Conservation (phyloP, 768 basidiomycete genomes). For the Austroboletus eburneus region DNA sequence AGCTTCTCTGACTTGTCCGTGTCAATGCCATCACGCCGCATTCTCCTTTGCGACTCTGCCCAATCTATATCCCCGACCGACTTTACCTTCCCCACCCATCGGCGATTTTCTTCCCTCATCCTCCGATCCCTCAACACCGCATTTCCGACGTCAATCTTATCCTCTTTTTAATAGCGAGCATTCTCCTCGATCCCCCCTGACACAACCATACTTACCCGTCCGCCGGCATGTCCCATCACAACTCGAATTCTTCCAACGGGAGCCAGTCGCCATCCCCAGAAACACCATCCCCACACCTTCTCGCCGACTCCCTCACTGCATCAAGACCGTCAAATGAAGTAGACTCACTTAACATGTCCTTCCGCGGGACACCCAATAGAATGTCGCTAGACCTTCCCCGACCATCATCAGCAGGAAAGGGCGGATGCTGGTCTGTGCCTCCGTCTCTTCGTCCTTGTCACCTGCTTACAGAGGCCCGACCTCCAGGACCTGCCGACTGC, state of each 20-base stretch:
- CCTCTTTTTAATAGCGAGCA: conserved; percentile 25
- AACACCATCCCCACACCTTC: conserved; percentile 42
- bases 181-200: conserved; percentile 22
- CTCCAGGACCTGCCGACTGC: conserved; percentile 74
- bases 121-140: conserved; percentile 29
- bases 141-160: conserved; percentile 19
- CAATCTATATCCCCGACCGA: conserved; percentile 30
- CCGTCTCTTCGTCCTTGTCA: not conserved
- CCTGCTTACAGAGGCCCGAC: conserved; percentile 7
- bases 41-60: conserved; percentile 24
- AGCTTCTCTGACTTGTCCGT: conserved; percentile 30
- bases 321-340: conserved; percentile 35
- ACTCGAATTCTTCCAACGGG: conserved; percentile 44
- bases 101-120: conserved; percentile 25
- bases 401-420: conserved; percentile 55
- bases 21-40: conserved; percentile 29
- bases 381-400: conserved; percentile 49
- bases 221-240: conserved; percentile 46
- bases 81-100: conserved; percentile 15
- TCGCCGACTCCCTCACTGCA: conserved; percentile 33
- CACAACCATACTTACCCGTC: conserved; percentile 14
- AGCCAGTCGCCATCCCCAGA: conserved; percentile 49
- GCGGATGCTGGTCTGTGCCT: conserved; percentile 71
- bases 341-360: conserved; percentile 18
- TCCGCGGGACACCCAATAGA: conserved; percentile 43